Conservation (phyloP, 305 asterid species). For the Withania somnifera region DNA sequence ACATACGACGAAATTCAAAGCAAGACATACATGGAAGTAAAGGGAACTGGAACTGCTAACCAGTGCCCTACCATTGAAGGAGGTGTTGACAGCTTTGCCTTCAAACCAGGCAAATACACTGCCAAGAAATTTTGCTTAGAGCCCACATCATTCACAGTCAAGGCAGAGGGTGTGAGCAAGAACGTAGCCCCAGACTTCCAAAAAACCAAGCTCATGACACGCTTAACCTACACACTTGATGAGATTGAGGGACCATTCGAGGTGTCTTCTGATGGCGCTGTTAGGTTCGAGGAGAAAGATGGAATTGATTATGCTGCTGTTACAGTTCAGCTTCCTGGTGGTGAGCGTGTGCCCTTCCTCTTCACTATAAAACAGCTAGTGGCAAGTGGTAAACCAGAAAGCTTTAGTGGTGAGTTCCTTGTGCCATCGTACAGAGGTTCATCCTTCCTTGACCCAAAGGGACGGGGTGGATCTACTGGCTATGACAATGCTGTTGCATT, state of each 20-base stretch:
- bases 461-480: slow-evolving; percentile 94
- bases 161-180: slow-evolving; percentile 77
- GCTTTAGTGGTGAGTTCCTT: slow-evolving; percentile 60
- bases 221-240: slow-evolving; percentile 90
- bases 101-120: slow-evolving; percentile 71
- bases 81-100: slow-evolving; percentile 55
- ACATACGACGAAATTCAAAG: slow-evolving; percentile 89
- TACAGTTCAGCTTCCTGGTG: slow-evolving; percentile 97
- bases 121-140: slow-evolving; percentile 87
- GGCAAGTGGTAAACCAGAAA: slow-evolving; percentile 81
- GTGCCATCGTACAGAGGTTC: slow-evolving; percentile 98
- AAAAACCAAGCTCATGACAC: slow-evolving; percentile 95
- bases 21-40: slow-evolving; percentile 86
- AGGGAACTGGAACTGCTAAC: slow-evolving; percentile 95
- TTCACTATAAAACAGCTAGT: slow-evolving; percentile 84
- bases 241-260: slow-evolving; percentile 96
- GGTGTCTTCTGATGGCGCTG: slow-evolving; percentile 57
- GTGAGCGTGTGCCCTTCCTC: slow-evolving; percentile 93
- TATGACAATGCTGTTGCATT: slow-evolving; percentile 90
- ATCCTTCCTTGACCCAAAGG: slow-evolving; percentile 98
- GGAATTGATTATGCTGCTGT: slow-evolving; percentile 98
- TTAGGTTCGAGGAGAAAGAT: slow-evolving; percentile 88
- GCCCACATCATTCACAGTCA: slow-evolving; percentile 97
- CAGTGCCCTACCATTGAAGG: slow-evolving; percentile 96
- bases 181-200: slow-evolving; percentile 85